Base-by-base conservation (phyloP, 2,329 filamentous ascomycete species). In the Neofusicoccum parvum region DNA sequence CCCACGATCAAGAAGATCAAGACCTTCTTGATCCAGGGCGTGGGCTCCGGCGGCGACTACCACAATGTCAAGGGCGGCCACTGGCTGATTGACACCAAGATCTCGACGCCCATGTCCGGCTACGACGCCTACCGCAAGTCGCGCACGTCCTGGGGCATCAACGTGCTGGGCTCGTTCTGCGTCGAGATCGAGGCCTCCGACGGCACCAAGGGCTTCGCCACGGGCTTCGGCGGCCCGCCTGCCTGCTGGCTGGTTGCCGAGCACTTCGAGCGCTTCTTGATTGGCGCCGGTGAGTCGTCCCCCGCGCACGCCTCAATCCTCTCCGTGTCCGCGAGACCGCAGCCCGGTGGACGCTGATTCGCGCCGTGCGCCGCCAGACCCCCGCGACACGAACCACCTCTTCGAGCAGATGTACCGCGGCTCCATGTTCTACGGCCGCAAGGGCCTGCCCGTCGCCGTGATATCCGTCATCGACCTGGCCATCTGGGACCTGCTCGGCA, bases 351-450 rank as follows among this genome's bases (percentile, higher is more conserved):
- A 1, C 14, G 37, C 37, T 65, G 56, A 63, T 50, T 58, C 23
- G 12, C 39, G 10, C 27, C 27, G 5, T 32, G 5, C 4, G 6
- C 4, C 4, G 23, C 14, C 68, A 87, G 94, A 97, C 77, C 93
- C 93, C 11, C 86, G 94, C 71, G 92, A 97, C 75, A 96, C 92
- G 62, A 97, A 96, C 79, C 86, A 94, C 68, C 83, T 97, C 36
- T 97, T 96, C 76, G 94, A 97, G 82, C 92, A 96, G 78, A 97
- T 97, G 94, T 97, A 97, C 83, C 89, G 93, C 67, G 91, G 86
- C 1, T 96, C 92, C 70, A 96, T 97, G 92, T 97, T 97, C 83
- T 97, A 97, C 75, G 94, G 94, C 68, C 90, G 94, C 70, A 97
- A 97, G 79, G 94, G 94, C 53, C 87, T 97, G 1, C 91, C 94